These are phyloP conservation scores for Ogataea saltuana DNA, from an alignment of 805 yeast species.

Conservation along the genomic window DNA sequence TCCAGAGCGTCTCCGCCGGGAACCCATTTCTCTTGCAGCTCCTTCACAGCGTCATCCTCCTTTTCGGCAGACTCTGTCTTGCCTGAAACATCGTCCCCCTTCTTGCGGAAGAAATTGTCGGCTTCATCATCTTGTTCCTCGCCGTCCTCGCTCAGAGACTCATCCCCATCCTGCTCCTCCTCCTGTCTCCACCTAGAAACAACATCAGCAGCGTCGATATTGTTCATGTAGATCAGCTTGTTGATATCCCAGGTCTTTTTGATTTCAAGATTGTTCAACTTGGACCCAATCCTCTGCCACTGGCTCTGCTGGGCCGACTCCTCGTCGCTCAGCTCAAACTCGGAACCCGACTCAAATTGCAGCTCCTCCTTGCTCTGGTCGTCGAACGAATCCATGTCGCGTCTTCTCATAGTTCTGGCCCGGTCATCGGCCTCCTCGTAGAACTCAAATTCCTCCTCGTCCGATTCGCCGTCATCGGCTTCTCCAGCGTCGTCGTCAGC, in stretches of 20 bases:
- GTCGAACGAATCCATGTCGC: not conserved
- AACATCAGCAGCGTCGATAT: constrained; percentile 72
- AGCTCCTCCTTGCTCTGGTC: constrained; percentile 30
- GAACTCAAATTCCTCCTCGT: constrained; percentile 42
- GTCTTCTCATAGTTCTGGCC: constrained; percentile 36
- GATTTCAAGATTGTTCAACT: constrained; percentile 52
- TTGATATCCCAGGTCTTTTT: constrained; percentile 75
- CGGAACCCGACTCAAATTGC: constrained; percentile 56
- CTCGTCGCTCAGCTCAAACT: constrained; percentile 40
- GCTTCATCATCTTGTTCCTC: too few relatives aligned
- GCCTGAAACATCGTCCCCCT: constrained; percentile 32
- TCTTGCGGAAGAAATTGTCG: too few relatives aligned
- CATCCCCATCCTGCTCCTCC: constrained; percentile 44
- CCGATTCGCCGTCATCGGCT: constrained; percentile 47
- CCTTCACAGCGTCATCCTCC: constrained; percentile 42
- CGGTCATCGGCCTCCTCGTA: constrained; percentile 42
- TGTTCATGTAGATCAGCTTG: constrained; percentile 76
- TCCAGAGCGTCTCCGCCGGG: constrained; percentile 39
- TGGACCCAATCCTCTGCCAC: constrained; percentile 56
- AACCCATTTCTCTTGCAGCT: constrained; percentile 47
- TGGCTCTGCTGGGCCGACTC: too few relatives aligned
- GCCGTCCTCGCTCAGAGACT: too few relatives aligned
- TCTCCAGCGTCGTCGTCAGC: constrained; percentile 48
- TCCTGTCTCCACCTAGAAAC: constrained; percentile 69
- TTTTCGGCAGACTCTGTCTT: constrained; percentile 28